These are phyloP conservation scores for Cucumis sativus DNA, from an alignment of 306 rosid species.

Conservation along the genomic window Cucumber_9930_V3 NC_026660.2:28683001-28683500, in stretches of 20 bases:
- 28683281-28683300: too few species aligned
- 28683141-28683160: background rate
- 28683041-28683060: background rate
- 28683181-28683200: background rate
- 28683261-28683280: too few species aligned
- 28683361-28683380: too few species aligned
- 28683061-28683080: background rate
- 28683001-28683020: background rate
- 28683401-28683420: background rate
- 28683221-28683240: too few species aligned
- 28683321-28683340: too few species aligned
- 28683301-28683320: too few species aligned
- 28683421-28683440: background rate
- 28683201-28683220: background rate
- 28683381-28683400: background rate
- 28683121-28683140: background rate
- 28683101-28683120: background rate
- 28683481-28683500: background rate
- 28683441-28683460: background rate
- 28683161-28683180: background rate
- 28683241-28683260: too few species aligned
- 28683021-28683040: background rate
- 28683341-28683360: too few species aligned
- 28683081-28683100: background rate
- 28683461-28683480: background rate